phyloP scores from a whole-genome alignment of 805 yeast species.

The Barnettozyma sucrosica region DNA sequence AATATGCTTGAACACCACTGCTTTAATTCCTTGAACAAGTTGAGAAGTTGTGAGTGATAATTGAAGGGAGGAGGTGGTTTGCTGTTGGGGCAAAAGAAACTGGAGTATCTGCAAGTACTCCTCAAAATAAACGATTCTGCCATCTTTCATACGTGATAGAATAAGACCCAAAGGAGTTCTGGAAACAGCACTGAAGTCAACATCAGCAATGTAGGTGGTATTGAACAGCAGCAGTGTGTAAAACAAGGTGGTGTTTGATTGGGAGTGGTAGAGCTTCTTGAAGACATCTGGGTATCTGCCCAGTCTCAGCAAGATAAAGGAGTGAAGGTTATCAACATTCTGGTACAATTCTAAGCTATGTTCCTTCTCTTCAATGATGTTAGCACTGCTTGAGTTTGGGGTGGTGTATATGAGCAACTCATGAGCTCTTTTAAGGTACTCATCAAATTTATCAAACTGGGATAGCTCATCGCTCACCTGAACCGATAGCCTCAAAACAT shows the following conservation, averaged over 20 bases:
- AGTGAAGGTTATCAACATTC: conserved; percentile 2
- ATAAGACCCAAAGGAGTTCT: conserved; percentile 1
- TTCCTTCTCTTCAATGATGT: not conserved
- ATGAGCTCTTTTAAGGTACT: conserved; percentile 5
- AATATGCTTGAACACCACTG: conserved; percentile 5
- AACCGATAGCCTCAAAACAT: conserved; percentile 3
- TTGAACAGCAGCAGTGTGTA: conserved; percentile 7
- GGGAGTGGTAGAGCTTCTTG: conserved; percentile 6
- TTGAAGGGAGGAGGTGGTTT: not conserved
- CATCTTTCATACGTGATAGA: not conserved
- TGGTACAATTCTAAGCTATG: not conserved
- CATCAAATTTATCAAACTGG: conserved; percentile 6
- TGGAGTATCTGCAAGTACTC: not conserved
- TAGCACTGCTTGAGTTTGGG: not conserved
- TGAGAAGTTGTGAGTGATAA: not conserved
- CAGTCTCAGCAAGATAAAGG: conserved; percentile 5
- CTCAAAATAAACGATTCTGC: conserved; percentile 5
- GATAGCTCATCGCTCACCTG: not conserved
- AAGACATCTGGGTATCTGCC: conserved; percentile 8
- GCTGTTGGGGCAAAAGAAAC: not conserved
- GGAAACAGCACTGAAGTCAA: not conserved
- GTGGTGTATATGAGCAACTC: conserved; percentile 3
- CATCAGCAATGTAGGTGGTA: conserved; percentile 4
- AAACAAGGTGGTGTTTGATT: conserved; percentile 1
- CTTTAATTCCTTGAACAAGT: not conserved